Evolutionary conservation across 495 filamentous ascomycete species (phyloP), one percentile per base, ranked within the genome.

Genomic region (Cercophora scortea): DNA sequence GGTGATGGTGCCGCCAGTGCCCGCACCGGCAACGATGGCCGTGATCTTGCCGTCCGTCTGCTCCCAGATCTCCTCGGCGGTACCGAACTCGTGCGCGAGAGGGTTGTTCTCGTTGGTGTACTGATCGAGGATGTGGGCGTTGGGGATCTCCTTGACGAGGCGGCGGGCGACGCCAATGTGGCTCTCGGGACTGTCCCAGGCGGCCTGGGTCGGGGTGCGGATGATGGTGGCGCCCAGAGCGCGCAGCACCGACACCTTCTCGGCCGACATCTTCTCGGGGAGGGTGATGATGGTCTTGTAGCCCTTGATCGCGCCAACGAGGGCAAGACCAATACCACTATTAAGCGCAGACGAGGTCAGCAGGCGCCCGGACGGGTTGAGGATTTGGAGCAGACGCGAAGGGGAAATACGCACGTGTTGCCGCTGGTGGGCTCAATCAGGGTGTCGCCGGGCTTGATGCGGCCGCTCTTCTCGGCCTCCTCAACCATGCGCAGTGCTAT

Each of bases 281-380:
- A 99, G 81, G 0, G 93, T 99, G 63, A 99, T 99, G 69, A 99
- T 96, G 13, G 89, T 93, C 69, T 92, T 93, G 72, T 99, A 98
- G 47, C 88, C 91, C 74, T 96, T 96, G 54, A 99, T 86, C 8
- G 93, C 93, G 34, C 81, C 92, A 13, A 97, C 92, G 42, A 99
- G 77, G 15, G 93, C 93, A 46, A 99, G 74, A 18, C 93, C 93
- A 60, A 99, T 99, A 58, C 93, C 93, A 65, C 84, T 88, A 52
- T 6, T 18, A 15, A 17, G 11, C 53, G 55, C 43, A 45, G 43
- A 17, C 32, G 10, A 45, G 11, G 56, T 66, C 40, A 49, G 36
- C 13, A 12, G 9, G 32, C 42, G 17, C 8, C 2, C 5, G 41
- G 17, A 7, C 47, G 6, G 49, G 8, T 52, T 7, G 17, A 18